phyloP scores from a whole-genome alignment of 768 basidiomycete genomes.

The Suillus alpinus region DNA sequence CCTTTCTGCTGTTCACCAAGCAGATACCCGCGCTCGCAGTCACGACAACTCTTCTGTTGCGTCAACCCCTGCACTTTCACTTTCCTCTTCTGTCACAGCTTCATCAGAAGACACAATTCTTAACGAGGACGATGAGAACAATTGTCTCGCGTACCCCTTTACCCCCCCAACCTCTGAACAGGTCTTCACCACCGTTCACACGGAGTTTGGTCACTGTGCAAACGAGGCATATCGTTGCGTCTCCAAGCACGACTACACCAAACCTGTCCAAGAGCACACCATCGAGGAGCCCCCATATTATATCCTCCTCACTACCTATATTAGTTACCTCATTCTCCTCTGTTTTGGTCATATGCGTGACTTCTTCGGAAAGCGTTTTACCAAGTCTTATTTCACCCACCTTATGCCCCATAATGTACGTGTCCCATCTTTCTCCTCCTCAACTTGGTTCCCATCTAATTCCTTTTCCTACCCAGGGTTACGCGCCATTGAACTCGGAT shows the following conservation, averaged over 20 bases:
- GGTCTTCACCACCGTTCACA: slow-evolving; percentile 74
- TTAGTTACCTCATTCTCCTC: slow-evolving; percentile 92
- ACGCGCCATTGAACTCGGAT: slow-evolving; percentile 94
- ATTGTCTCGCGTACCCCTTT: slow-evolving; percentile 58
- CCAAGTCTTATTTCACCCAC: slow-evolving; percentile 69
- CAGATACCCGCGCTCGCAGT: slow-evolving; percentile 55
- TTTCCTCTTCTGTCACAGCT: slow-evolving; percentile 69
- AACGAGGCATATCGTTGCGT: slow-evolving; percentile 71
- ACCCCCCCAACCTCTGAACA: slow-evolving; percentile 78
- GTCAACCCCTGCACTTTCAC: slow-evolving; percentile 70
- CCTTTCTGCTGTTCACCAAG: slow-evolving; percentile 57
- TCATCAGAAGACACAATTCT: slow-evolving; percentile 69
- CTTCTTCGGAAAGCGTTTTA: slow-evolving; percentile 87
- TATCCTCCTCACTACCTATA: slow-evolving; percentile 86
- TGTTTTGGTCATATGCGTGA: slow-evolving; percentile 90
- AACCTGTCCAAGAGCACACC: slow-evolving; percentile 49
- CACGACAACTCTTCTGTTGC: slow-evolving; percentile 44
- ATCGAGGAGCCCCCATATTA: slow-evolving; percentile 92
- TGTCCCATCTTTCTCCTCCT: slow-evolving; percentile 18
- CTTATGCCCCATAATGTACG: slow-evolving; percentile 82
- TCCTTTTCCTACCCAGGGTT: slow-evolving; percentile 57
- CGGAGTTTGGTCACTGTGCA: slow-evolving; percentile 91
- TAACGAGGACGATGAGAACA: slow-evolving; percentile 51
- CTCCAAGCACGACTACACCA: slow-evolving; percentile 52
- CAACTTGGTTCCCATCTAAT: background rate